Conservation (phyloP, 371 early-diverging fungal species). For the Blastocladiella emersonii region DNA sequence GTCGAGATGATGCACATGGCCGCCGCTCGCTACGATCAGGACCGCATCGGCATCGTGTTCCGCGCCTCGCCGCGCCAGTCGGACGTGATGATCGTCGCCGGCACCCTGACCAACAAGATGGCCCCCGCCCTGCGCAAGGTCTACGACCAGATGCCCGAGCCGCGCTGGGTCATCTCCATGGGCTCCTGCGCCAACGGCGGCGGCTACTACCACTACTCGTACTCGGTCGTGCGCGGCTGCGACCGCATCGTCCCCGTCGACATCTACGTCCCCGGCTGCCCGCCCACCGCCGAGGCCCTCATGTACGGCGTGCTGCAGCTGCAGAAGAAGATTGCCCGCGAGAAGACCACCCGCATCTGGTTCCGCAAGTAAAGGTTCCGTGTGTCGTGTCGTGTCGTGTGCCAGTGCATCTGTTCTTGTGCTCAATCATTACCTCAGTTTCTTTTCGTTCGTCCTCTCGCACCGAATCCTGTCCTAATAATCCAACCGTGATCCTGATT, state of each 20-base stretch:
- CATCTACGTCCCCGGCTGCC: slow-evolving; percentile 95
- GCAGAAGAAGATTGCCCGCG: slow-evolving; percentile 90
- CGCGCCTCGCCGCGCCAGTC: slow-evolving; percentile 96
- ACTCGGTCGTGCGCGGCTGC: slow-evolving; percentile 69
- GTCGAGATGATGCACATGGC: slow-evolving; percentile 98
- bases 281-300: slow-evolving; percentile 92
- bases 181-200: slow-evolving; percentile 97
- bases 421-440: background rate
- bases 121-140: slow-evolving; percentile 94
- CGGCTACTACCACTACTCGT: slow-evolving; percentile 97
- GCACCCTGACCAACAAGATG: slow-evolving; percentile 91
- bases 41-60: slow-evolving; percentile 93
- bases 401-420: background rate
- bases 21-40: slow-evolving; percentile 93
- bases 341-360: slow-evolving; percentile 46
- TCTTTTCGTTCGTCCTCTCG: background rate
- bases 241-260: slow-evolving; percentile 93
- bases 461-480: too few relatives aligned
- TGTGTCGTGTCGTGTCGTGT: too few relatives aligned
- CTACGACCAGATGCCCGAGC: slow-evolving; percentile 92
- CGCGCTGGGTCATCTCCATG: slow-evolving; percentile 98
- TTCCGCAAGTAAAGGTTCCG: slow-evolving; percentile 23
- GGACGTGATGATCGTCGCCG: slow-evolving; percentile 98
- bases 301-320: slow-evolving; percentile 93
- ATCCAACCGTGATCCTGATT: too few relatives aligned